Evolutionary conservation across 306 rosid species (phyloP), one percentile per base, ranked within the genome.

Genomic region (Arachis hypogaea): DNA sequence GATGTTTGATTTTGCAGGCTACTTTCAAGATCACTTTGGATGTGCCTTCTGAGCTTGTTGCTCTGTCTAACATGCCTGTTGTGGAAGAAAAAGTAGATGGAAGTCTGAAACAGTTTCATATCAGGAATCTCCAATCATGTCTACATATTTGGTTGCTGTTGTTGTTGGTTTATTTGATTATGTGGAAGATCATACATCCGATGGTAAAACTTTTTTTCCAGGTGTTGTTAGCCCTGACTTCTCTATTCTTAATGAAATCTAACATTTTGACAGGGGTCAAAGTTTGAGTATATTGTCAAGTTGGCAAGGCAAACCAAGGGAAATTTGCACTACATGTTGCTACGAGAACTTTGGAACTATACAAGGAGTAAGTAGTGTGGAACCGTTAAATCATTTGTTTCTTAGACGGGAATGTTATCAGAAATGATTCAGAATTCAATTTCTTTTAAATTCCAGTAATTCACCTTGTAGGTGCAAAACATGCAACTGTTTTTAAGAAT

Each of bases 11-110:
- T 6, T 43, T 43, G 46, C 46, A 43, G 46, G 46, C 46, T 43
- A 43, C 46, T 43, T 43, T 91, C 85, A 93, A 86, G 89, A 88
- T 93, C 78, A 86, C 94, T 63, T 64, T 93, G 89, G 96, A 86
- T 69, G 94, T 93, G 78, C 97, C 98, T 77, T 81, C 81, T 2
- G 91, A 91, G 59, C 70, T 89, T 22, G 77, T 88, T 59, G 96
- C 97, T 44, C 97, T 93, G 64, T 93, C 98, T 81, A 93, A 93
- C 90, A 89, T 93, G 98, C 97, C 97, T n/a, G 38, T 91, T 74
- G 30, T 74, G 54, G 93, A 85, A 78, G 98, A 93, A 85, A 87
- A 79, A 82, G 72, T 73, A 65, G 70, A 86, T 57, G 96, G 92
- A 22, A 64, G 79, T 71, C 72, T 84, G 45, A 93, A 84, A 89